phyloP scores from a whole-genome alignment of 1,284 basidiomycete species.

The Melampsora occidentalis region DNA sequence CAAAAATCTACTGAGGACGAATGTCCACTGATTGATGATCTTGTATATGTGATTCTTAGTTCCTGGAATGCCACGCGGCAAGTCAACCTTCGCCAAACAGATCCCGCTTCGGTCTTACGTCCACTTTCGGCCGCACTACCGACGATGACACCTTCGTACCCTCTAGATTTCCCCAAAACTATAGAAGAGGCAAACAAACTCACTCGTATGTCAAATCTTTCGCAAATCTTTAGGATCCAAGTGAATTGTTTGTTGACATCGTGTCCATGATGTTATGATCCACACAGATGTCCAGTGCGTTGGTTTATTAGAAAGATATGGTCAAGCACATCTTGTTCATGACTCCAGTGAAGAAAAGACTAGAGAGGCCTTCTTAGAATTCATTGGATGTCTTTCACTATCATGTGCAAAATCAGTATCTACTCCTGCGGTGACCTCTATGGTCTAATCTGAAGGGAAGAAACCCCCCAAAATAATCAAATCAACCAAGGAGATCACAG shows the following conservation, averaged over 20 bases:
- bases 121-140: conserved; percentile 30
- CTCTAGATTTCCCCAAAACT: conserved; percentile 37
- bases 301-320: conserved; percentile 37
- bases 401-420: not conserved
- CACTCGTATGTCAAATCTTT: conserved; percentile 17
- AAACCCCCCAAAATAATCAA: not conserved
- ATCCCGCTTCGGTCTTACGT: conserved; percentile 13
- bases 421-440: conserved; percentile 9
- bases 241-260: no score
- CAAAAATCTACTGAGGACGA: not conserved
- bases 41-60: conserved; percentile 4
- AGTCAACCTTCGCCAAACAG: conserved; percentile 30
- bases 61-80: conserved; percentile 38
- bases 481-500: not conserved
- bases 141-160: conserved; percentile 14
- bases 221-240: not conserved
- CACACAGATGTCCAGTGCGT: conserved; percentile 31
- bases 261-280: not conserved
- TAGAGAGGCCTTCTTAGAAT: conserved; percentile 26
- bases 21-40: not conserved
- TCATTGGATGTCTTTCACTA: conserved; percentile 36
- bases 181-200: conserved; percentile 33
- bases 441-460: conserved; percentile 34
- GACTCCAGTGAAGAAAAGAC: conserved; percentile 40
- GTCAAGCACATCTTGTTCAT: conserved; percentile 22